These are phyloP conservation scores for Kwoniella pini DNA, from an alignment of 768 basidiomycete species.

Conservation along the genomic window DNA sequence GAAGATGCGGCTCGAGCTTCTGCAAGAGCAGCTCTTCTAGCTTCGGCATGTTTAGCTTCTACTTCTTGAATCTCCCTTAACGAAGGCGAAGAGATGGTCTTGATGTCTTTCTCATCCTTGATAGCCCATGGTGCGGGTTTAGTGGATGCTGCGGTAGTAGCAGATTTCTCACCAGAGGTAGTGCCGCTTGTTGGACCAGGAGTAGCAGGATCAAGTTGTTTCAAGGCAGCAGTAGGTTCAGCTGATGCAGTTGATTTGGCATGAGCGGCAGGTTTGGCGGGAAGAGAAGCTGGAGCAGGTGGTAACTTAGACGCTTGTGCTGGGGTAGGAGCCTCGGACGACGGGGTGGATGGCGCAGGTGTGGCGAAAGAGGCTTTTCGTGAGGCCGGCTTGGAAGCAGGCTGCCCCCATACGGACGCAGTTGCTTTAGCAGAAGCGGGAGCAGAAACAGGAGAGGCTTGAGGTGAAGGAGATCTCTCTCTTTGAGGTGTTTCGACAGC, in stretches of 20 bases:
- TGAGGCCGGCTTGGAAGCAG: constrained; percentile 16
- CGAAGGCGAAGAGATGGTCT: constrained; percentile 60
- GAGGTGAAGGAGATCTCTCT: constrained; percentile 40
- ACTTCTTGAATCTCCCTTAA: constrained; percentile 94
- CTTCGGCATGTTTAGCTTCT: constrained; percentile 76
- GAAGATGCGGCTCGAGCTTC: constrained; percentile 62
- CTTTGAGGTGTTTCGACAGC: constrained; percentile 20
- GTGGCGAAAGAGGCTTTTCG: constrained; percentile 30
- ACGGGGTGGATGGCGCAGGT: constrained; percentile 26
- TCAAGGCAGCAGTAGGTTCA: constrained; percentile 7
- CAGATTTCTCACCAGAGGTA: constrained; percentile 24
- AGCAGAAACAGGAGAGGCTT: constrained; percentile 17
- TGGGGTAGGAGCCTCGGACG: constrained; percentile 31
- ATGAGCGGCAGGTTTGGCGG: constrained; percentile 31
- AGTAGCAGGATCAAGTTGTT: constrained; percentile 26
- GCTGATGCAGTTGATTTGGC: constrained; percentile 10
- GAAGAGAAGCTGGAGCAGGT: constrained; percentile 35
- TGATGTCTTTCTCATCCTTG: constrained; percentile 64
- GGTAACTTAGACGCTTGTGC: constrained; percentile 53
- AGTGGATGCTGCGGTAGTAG: constrained; percentile 12
- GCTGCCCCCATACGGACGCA: constrained; percentile 38
- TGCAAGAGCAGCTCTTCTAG: constrained; percentile 71
- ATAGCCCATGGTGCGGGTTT: constrained; percentile 54
- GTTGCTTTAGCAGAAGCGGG: constrained; percentile 39
- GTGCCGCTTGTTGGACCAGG: constrained; percentile 14